Base-by-base conservation (phyloP, 768 basidiomycete species). In the Lactifluus rugatus region DNA sequence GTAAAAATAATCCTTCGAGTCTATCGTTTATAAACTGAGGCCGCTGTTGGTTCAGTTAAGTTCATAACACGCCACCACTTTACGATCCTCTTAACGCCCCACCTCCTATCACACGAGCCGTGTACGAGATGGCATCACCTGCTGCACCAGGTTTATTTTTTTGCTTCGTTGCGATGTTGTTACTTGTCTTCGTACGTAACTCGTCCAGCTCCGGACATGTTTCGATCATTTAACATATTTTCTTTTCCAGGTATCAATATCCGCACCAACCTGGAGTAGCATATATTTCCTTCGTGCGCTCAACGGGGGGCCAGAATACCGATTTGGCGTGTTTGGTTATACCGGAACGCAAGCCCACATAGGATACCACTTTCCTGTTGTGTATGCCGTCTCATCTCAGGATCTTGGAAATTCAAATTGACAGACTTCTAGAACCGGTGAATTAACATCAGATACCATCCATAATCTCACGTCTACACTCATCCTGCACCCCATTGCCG, bases 401-500 rank as follows among this genome's bases (percentile, higher is more conserved):
- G 9, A 31, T 21, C 48, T 52, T 37, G 14, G 39, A 37, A n/a
- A 16, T 48, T 28, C 14, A 54, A 55, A 44, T 25, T 51, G 14
- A 60, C 44, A 49, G 56, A 36, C 32, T 59, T 44, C 34, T 65
- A 80, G 78, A 56, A 72, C 76, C 55, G 63, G 68, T 45, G 70
- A 70, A 25, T 66, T 87, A 5, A 79, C 83, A 68, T 78, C 78
- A 10, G 66, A 62, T 6, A 70, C 80, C 41, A 74, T 90, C 39
- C 78, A 82, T 66, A 85, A 84, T 67, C 80, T 93, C 60, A 91
- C 90, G 16, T 79, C 73, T 68, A 74, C 78, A 14, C 76, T 93
- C 56, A 83, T 93, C 63, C 77, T 93, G 25, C 86, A 91, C 69
- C 89, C 90, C 32, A 83, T 93, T 64, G 85, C 85, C 53, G 85